These are phyloP conservation scores for Colletotrichum sp. DNA, from an alignment of 2,329 filamentous ascomycete genomes.

Conservation along the genomic window DNA sequence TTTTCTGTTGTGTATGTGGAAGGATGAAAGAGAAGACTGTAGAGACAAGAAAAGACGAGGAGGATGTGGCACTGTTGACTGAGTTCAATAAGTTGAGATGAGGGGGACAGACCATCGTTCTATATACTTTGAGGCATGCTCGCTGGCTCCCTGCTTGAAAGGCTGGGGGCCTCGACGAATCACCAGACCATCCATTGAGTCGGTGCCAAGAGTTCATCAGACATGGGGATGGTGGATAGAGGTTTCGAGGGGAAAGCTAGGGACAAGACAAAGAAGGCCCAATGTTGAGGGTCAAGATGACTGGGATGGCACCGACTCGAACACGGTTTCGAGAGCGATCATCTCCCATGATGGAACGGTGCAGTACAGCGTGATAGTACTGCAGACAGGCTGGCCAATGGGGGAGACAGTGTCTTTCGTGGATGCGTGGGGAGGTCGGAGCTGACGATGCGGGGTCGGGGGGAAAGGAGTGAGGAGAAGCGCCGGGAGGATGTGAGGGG, in stretches of 20 bases:
- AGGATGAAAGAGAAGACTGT: neutral
- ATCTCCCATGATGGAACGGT: slow-evolving; percentile 14
- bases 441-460: slow-evolving; percentile 13
- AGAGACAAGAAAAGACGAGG: neutral
- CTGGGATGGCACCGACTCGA: neutral
- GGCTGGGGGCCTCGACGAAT: neutral
- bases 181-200: neutral
- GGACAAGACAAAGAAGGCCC: neutral
- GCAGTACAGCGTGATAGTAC: slow-evolving; percentile 2
- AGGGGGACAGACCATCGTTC: neutral
- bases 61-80: neutral
- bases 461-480: neutral
- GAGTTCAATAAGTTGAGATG: neutral
- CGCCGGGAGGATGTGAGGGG: neutral
- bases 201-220: slow-evolving; percentile 18
- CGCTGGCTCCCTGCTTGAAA: neutral
- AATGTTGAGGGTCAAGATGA: neutral
- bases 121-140: slow-evolving; percentile 6
- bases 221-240: slow-evolving; percentile 10
- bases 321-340: slow-evolving; percentile 2
- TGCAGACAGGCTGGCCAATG: slow-evolving; percentile 10
- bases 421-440: slow-evolving; percentile 19
- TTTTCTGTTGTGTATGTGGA: neutral
- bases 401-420: neutral
- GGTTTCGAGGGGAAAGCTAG: neutral